Base-by-base conservation (phyloP, 305 asterid species). In the Withania somnifera region DNA sequence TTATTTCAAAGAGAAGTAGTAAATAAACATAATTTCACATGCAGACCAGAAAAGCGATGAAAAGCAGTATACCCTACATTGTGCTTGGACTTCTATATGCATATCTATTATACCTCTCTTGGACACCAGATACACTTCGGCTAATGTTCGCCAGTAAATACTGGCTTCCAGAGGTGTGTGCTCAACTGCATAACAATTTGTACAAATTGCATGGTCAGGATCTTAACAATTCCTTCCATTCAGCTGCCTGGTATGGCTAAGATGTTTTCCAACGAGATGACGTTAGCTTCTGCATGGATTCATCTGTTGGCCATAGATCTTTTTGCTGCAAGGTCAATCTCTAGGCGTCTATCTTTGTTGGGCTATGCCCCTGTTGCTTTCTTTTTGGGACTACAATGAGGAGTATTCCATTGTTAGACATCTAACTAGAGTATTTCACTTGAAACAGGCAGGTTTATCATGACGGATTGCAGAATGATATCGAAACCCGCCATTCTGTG, bases 231-330 rank as follows among this genome's bases (percentile, higher is more conserved):
- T 50, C 0, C 24, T 50, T 50, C 22, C 61, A 8, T 84, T 69
- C 94, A 95, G 98, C 86, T 95, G 78, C 81, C 94, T 15, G 94
- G 97, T 63, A 92, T 95, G 85, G 91, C 93, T 22, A 94, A 86
- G 95, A 89, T 95, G 97, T 95, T 95, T 85, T 90, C 97, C 22
- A 90, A 78, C 64, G 97, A 94, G 87, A 91, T 92, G 91, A 92
- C 99, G 0, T 36, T 95, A 82, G 96, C 99, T 86, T 95, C 99
- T 78, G 99, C 97, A 17, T 95, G 99, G 99, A 92, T 95, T 87
- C 99, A 95, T 87, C 86, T 94, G 84, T 85, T 97, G 81, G 94
- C 91, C n/a, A 88, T 97, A 0, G 99, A 97, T 87, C 99, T 97
- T 82, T 97, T 93, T 52, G 97, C 99, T 34, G 98, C 99, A 75